These are phyloP conservation scores for Orbilia quercus DNA, from an alignment of 2,329 filamentous ascomycete species.

Conservation along the genomic window DNA sequence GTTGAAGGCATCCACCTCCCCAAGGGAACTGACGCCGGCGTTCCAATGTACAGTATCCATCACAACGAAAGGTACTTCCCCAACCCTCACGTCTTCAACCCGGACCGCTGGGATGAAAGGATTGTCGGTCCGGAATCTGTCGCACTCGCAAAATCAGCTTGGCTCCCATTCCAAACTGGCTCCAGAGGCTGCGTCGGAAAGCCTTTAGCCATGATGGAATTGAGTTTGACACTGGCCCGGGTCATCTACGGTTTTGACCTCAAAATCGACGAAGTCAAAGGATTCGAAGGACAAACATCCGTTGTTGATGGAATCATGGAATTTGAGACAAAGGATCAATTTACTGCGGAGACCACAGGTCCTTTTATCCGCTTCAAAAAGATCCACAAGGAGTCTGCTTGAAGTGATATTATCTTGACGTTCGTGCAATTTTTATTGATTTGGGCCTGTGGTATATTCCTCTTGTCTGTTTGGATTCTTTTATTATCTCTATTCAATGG, in stretches of 20 bases:
- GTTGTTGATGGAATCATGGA: slow-evolving; percentile 20
- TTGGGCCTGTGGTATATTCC: too few relatives aligned
- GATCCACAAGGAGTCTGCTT: slow-evolving; percentile 23
- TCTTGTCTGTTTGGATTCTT: too few relatives aligned
- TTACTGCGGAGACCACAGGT: slow-evolving; percentile 78
- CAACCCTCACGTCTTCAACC: slow-evolving; percentile 70
- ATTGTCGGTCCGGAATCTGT: slow-evolving; percentile 62
- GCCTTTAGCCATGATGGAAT: slow-evolving; percentile 74
- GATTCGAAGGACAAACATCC: slow-evolving; percentile 37
- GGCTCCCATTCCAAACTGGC: slow-evolving; percentile 78
- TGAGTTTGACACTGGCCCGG: slow-evolving; percentile 72
- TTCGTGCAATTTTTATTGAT: too few relatives aligned
- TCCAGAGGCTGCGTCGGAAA: slow-evolving; percentile 79
- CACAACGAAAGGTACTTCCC: slow-evolving; percentile 74
- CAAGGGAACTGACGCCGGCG: slow-evolving; percentile 73
- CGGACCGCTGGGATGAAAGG: slow-evolving; percentile 71
- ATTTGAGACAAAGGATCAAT: slow-evolving; percentile 68
- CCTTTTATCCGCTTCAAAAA: slow-evolving; percentile 73
- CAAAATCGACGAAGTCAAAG: slow-evolving; percentile 59
- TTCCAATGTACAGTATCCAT: slow-evolving; percentile 75
- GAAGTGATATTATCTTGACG: too few relatives aligned
- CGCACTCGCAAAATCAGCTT: slow-evolving; percentile 72
- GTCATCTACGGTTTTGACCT: slow-evolving; percentile 67
- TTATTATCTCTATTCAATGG: background rate
- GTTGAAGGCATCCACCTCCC: slow-evolving; percentile 69